Evolutionary conservation across 2,329 filamentous ascomycete species (phyloP).

Genomic region (Epichloe sylvatica): DNA sequence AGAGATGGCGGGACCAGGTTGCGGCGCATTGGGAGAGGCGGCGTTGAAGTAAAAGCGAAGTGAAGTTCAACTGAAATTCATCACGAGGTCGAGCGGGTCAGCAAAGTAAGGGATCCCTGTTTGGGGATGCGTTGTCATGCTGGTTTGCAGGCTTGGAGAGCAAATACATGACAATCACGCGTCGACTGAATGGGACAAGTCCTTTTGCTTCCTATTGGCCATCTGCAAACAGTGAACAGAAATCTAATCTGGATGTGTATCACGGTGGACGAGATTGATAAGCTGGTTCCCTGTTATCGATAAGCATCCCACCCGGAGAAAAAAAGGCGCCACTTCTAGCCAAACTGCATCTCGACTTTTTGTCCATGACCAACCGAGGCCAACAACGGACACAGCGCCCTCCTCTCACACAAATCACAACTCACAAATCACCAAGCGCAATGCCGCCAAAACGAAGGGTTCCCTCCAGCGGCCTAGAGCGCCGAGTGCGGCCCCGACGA

Average conservation of each 20-base stretch:
- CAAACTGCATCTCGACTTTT: conserved; percentile 8
- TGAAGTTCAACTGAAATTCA: too few species aligned
- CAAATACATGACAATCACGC: too few species aligned
- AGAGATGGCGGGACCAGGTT: neutral
- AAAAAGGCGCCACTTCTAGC: neutral
- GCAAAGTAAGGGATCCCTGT: too few species aligned
- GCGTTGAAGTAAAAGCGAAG: too few species aligned
- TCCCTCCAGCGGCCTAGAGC: conserved; percentile 22
- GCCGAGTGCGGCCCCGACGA: conserved; percentile 29
- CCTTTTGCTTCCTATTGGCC: neutral
- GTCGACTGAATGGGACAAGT: too few species aligned
- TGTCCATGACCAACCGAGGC: neutral
- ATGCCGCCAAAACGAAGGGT: conserved; percentile 28
- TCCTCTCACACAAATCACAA: neutral
- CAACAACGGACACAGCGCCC: neutral
- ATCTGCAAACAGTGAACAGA: too few species aligned
- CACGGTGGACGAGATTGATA: too few species aligned
- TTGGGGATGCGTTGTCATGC: too few species aligned
- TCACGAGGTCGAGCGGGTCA: too few species aligned
- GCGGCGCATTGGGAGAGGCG: neutral
- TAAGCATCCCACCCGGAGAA: neutral
- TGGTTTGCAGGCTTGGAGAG: too few species aligned
- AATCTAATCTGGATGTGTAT: too few species aligned
- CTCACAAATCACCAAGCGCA: neutral
- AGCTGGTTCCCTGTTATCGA: conserved; percentile 1